phyloP scores from a whole-genome alignment of 2,329 filamentous ascomycete species.

The Cyanodermella asteris region DNA sequence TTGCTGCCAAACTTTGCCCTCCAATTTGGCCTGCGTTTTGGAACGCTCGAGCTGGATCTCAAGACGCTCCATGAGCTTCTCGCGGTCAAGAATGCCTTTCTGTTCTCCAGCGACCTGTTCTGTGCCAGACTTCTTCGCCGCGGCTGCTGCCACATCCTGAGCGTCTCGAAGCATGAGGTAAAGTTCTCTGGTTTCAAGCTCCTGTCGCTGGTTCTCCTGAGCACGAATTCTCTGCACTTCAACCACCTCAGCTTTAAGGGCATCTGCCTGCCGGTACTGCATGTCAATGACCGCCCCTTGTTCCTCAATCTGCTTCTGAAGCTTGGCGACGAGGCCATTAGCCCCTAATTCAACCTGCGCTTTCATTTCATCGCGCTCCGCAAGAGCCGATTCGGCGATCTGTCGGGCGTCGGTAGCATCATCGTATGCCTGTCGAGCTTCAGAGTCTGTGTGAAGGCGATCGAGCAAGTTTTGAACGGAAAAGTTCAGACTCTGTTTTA shows the following conservation, averaged over 20 bases:
- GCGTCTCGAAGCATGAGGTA: conserved; percentile 97
- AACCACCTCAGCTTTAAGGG: conserved; percentile 71
- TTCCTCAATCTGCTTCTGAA: conserved; percentile 86
- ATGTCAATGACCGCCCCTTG: conserved; percentile 79
- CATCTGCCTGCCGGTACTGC: conserved; percentile 65
- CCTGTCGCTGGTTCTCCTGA: conserved; percentile 82
- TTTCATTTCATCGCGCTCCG: conserved; percentile 87
- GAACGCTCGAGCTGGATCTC: conserved; percentile 91
- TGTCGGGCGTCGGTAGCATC: conserved; percentile 77
- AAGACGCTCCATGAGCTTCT: conserved; percentile 76
- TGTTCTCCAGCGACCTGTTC: conserved; percentile 41
- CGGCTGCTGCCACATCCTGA: conserved; percentile 82
- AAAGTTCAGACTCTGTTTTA: conserved; percentile 94
- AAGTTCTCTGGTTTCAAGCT: conserved; percentile 84
- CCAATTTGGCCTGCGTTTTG: conserved; percentile 93
- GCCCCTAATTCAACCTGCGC: conserved; percentile 75
- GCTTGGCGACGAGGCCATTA: conserved; percentile 75
- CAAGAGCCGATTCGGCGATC: conserved; percentile 85
- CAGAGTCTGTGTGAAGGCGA: conserved; percentile 88
- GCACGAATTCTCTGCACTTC: conserved; percentile 68
- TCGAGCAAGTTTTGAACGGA: conserved; percentile 89
- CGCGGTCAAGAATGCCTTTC: conserved; percentile 82
- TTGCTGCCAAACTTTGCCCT: conserved; percentile 78
- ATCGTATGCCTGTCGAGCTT: conserved; percentile 78
- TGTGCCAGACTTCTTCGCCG: conserved; percentile 39